Base-by-base conservation (phyloP, 768 basidiomycete species). In the Mycena floridula region DNA sequence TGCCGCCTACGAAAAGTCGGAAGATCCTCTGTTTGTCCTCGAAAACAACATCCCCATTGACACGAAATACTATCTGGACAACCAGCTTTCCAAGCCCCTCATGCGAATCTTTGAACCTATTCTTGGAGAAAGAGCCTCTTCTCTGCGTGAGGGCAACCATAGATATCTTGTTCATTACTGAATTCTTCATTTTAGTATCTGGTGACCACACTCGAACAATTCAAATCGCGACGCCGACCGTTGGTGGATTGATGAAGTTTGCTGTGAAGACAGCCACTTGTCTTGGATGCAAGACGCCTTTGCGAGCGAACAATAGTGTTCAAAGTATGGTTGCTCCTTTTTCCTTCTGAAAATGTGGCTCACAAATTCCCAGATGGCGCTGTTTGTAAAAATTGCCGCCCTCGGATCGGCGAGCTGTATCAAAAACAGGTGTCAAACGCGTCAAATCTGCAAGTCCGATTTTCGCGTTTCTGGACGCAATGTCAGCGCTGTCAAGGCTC, bases 401-500 rank as follows among this genome's bases (percentile, higher is more conserved):
- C 89, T 2, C 76, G 80, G 44, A 76, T 95, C 11, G 83, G 86
- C 15, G 96, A 96, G 55, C 64, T 99, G 37, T 97, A 96, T 59
- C 86, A 92, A 57, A 97, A 93, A 59, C 95, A 97, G 59, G 77
- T 88, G 28, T 56, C 73, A 5, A 67, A 68, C 5, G 79, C 88
- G 0, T 93, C 94, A 0, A 77, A 80, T 18, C 69, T 85, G 37
- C 91, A 99, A 70, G 84, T 94, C 6, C 82, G 89, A 38, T 98
- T 96, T 61, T 88, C 95, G 16, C 79, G 94, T 40, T 62, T 99
- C 20, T 99, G 96, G 96, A 98, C 96, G 1, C 95, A 98, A 58
- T 99, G 96, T 55, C 96, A 99, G 59, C 79, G 96, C 21, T 99
- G 96, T 70, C 96, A 99, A 60, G 96, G 96, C 12, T 99, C 96